A percentile compares a stretch with the other conserved stretches of the same genome.
These are phyloP conservation scores for Yamadazyma kanchanaburiensis DNA, from an alignment of 1,139 yeast genomes.

Conservation along the genomic window DNA sequence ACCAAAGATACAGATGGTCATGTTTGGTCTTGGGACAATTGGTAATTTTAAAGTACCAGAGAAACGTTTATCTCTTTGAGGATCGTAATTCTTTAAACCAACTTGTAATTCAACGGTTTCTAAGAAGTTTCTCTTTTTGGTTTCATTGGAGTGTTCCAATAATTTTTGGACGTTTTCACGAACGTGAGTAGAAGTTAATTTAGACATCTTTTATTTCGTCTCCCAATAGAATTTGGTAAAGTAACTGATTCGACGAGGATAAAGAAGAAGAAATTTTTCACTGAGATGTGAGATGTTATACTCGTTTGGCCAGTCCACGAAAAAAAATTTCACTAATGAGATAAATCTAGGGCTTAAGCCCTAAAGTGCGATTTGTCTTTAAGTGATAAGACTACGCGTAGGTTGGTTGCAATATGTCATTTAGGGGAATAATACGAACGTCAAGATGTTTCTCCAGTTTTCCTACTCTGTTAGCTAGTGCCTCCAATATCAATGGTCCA, in stretches of 20 bases:
- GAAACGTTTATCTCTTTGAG: conserved; percentile 99
- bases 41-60: conserved; percentile 99
- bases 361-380: too few species aligned
- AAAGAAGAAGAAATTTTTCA: conserved; percentile 6
- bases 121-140: conserved; percentile 99
- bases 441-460: too few species aligned
- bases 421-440: too few species aligned
- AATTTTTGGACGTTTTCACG: conserved; percentile 96
- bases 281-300: neutral
- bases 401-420: too few species aligned
- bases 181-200: conserved; percentile 88
- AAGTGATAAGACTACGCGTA: too few species aligned
- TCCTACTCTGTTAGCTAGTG: conserved; percentile 1
- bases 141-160: conserved; percentile 85
- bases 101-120: conserved; percentile 99
- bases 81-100: conserved; percentile 99
- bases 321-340: neutral
- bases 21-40: conserved; percentile 99
- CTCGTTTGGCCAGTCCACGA: neutral
- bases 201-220: conserved; percentile 81
- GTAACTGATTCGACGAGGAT: conserved; percentile 52
- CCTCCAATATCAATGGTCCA: conserved; percentile 1
- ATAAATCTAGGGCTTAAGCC: conserved; percentile 1
- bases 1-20: conserved; percentile 99
- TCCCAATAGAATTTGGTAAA: conserved; percentile 62